Conservation (phyloP, 768 basidiomycete genomes). For the Sutorius australiensis region DNA sequence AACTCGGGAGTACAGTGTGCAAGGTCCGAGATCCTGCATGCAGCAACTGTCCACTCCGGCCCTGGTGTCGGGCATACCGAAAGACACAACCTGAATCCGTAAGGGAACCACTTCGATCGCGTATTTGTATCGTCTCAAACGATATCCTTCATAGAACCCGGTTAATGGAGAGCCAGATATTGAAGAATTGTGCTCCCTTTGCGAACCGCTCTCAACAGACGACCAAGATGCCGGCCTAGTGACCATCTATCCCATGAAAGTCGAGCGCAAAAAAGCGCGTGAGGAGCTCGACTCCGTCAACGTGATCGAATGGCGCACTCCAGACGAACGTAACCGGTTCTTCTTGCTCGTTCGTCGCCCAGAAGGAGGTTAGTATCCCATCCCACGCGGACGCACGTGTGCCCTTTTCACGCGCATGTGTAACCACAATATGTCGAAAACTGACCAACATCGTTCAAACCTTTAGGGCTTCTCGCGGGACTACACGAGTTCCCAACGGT, state of each 20-base stretch:
- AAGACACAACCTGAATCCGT: constrained; percentile 13
- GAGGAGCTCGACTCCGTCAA: constrained; percentile 84
- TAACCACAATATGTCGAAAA: background rate
- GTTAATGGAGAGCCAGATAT: constrained; percentile 47
- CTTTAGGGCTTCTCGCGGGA: constrained; percentile 81
- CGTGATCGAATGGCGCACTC: constrained; percentile 73
- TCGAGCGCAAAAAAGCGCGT: constrained; percentile 73
- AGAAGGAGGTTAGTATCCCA: constrained; percentile 58
- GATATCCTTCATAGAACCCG: background rate
- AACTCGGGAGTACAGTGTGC: constrained; percentile 91
- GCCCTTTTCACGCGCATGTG: background rate
- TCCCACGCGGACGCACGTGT: background rate
- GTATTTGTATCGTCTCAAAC: background rate
- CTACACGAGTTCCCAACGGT: constrained; percentile 82
- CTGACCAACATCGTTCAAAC: constrained; percentile 1
- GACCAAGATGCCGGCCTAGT: constrained; percentile 36
- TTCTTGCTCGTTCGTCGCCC: constrained; percentile 82
- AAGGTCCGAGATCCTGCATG: constrained; percentile 81
- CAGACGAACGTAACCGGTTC: constrained; percentile 41
- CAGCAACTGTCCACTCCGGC: constrained; percentile 61
- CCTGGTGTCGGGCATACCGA: constrained; percentile 65
- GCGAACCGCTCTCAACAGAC: constrained; percentile 49
- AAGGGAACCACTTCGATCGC: background rate
- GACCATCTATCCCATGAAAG: constrained; percentile 84
- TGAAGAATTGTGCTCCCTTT: constrained; percentile 72